Evolutionary conservation across 495 filamentous ascomycete species (phyloP), one percentile per base, ranked within the genome.

Genomic region (Paragyromitra xinjiangensis): DNA sequence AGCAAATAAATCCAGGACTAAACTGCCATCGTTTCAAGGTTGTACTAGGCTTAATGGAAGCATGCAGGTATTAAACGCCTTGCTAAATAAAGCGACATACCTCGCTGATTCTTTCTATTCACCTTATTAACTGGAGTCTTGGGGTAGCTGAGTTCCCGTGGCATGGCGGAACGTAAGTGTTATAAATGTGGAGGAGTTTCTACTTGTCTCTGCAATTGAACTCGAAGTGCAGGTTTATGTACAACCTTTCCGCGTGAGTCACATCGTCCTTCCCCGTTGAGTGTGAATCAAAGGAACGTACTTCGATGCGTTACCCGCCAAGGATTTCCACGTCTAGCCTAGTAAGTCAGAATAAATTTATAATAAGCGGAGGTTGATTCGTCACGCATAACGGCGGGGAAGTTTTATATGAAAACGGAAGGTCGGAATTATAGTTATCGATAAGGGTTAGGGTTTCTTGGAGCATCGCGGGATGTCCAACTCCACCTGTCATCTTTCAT

Each of bases 21-120:
- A 45, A 37, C 22, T 24, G 24, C n/a, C 24, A 34, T 45, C 37
- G 24, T 37, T 40, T 26, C 45, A 70, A 56, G 1, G 6, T 29
- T 11, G n/a, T 26, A 9, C 24, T 14, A 39, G n/a, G 50, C 34
- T 9, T n/a, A 12, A 42, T 9, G 14, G 14, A 37, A 34, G 44
- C 37, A 26, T 69, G 50, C 59, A 19, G 50, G 29, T 58, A 14
- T 55, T 16, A 7, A 59, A 45, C 1, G 19, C 11, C 16, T n/a
- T 44, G 7, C n/a, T 6, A 11, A 50, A 58, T 29, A 19, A 40
- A 12, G n/a, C 39, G 14, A 50, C 68, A 71, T 84, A 93, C 92
- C 92, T 84, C 90, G 87, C 73, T 89, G 84, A 77, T 89, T 88
- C 71, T 91, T 88, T 22, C 92, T 89, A 79, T 92, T 92, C 64